Evolutionary conservation across 2,329 filamentous ascomycete genomes (phyloP).

Genomic region (Venturia asperata): DNA sequence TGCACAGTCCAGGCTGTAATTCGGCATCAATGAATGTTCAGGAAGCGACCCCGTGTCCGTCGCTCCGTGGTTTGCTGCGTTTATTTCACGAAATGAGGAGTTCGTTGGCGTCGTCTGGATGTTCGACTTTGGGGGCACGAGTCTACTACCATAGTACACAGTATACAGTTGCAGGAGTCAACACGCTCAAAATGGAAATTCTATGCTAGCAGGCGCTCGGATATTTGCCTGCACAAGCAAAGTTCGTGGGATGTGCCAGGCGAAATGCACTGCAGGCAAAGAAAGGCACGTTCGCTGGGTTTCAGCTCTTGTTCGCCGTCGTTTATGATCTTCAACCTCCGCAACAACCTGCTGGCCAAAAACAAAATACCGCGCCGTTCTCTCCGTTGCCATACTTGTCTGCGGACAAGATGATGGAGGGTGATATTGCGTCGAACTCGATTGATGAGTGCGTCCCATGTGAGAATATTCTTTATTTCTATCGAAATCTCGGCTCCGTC

Average conservation of each 20-base stretch:
- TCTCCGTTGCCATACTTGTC: background rate
- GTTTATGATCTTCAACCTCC: background rate
- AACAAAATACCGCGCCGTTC: background rate
- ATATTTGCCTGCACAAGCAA: background rate
- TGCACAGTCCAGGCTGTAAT: background rate
- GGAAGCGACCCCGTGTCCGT: background rate
- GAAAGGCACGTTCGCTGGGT: background rate
- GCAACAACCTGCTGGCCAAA: background rate
- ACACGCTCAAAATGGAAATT: background rate
- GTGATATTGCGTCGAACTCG: background rate
- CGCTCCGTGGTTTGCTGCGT: background rate
- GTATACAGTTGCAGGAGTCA: background rate
- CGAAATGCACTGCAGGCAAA: background rate
- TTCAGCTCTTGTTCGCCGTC: background rate
- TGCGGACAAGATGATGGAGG: background rate
- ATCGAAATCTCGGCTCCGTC: conserved; percentile 4
- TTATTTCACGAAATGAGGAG: background rate
- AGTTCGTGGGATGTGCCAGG: background rate
- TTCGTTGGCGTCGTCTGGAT: background rate
- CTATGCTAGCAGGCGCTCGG: background rate
- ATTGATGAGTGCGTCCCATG: background rate
- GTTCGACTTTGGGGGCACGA: background rate
- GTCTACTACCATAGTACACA: background rate
- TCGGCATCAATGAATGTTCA: background rate
- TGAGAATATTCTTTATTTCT: background rate